Evolutionary conservation across 441 rosid genomes (phyloP).

Genomic region (Croton setiger): DNA sequence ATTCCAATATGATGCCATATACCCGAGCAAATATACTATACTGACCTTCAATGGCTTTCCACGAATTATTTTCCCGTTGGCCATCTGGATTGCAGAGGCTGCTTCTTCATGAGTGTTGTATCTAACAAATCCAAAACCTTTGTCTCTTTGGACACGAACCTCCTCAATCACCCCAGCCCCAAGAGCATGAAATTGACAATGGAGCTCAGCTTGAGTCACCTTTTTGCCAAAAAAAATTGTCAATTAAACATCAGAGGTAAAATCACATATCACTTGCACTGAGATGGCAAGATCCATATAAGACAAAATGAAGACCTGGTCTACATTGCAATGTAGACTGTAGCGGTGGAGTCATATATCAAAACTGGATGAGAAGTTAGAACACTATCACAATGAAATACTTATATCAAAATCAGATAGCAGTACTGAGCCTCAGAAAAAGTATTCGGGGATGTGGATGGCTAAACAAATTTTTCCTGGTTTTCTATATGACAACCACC

Average conservation of each 20-base stretch:
- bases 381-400: too few species aligned
- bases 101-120: slow-evolving; percentile 84
- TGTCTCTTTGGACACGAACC: slow-evolving; percentile 85
- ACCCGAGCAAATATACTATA: too few species aligned
- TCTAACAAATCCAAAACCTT: slow-evolving; percentile 91
- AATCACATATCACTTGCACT: not conserved
- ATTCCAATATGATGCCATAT: too few species aligned
- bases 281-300: not conserved
- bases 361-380: too few species aligned
- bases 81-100: slow-evolving; percentile 79
- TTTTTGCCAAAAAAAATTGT: slow-evolving; percentile 25
- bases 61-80: slow-evolving; percentile 59
- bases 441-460: not conserved
- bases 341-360: too few species aligned
- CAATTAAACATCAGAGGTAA: not conserved
- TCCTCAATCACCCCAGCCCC: slow-evolving; percentile 85
- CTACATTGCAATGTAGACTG: too few species aligned
- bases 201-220: slow-evolving; percentile 85
- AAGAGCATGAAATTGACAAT: slow-evolving; percentile 78
- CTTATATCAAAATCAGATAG: too few species aligned
- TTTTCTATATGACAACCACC: too few species aligned
- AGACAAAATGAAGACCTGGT: not conserved
- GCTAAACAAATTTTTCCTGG: too few species aligned
- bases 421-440: too few species aligned
- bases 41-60: slow-evolving; percentile 83